Evolutionary conservation across 169 alveolate genomes (phyloP), one percentile per base, ranked within the genome.

Genomic region (Theileria orientalis): DNA sequence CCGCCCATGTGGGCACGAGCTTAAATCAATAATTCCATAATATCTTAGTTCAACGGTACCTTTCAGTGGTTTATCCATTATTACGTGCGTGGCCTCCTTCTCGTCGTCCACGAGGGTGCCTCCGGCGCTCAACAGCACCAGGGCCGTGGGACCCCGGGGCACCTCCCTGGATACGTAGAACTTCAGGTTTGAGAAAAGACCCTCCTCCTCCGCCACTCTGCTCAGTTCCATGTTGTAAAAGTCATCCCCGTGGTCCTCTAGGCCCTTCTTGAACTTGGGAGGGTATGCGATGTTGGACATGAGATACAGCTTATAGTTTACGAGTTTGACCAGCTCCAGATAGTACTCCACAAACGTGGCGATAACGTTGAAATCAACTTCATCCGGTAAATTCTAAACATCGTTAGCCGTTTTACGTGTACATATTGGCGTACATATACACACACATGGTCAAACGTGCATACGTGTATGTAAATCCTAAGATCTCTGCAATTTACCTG

Each of bases 291-390:
- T 25, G 42, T 76, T 76, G 16, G 76, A 42, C 89, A 82, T 73
- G 13, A 77, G 54, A 60, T 82, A 82, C 37, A 82, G 74, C 76
- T 82, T 82, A 61, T 64, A 72, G 69, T 72, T 82, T 8, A 74
- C 89, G n/a, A 82, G 85, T 25, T 67, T 82, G 13, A 82, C 57
- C 49, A 82, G 71, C 68, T 68, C 89, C 13, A 67, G 21, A 64
- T 96, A 95, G 86, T 95, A 95, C 74, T 95, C 98, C 56, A 94
- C 90, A 77, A 95, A 96, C 33, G 97, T 94, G 37, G 87, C 73
- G 94, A 96, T 94, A 2, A 96, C 96, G 37, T 95, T 94, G 85
- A 96, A 96, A 80, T 98, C 99, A 11, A 98, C 98, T 73, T 95
- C 99, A 56, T 88, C 93, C 11, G 98, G 98, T 49, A 96, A 3